These are phyloP conservation scores for Phyllosticta capitalensis DNA, from an alignment of 2,329 filamentous ascomycete species.

Conservation along the genomic window DNA sequence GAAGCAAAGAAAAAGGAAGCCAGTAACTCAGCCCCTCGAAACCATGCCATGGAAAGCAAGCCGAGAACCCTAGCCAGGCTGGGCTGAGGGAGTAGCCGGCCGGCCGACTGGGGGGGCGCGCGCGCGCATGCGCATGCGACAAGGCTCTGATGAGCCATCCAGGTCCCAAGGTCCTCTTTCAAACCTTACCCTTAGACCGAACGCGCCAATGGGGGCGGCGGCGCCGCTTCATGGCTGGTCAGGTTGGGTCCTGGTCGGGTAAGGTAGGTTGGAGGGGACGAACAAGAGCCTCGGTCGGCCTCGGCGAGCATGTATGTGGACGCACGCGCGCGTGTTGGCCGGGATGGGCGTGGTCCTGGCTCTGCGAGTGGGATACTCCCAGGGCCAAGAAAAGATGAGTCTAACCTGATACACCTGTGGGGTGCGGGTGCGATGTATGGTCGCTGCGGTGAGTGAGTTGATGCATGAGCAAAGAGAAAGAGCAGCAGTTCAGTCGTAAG, in stretches of 20 bases:
- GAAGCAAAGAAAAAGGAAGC: neutral
- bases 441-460: neutral
- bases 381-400: neutral
- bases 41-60: neutral
- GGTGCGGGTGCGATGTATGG: neutral
- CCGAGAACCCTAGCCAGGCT: neutral
- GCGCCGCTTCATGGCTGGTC: neutral
- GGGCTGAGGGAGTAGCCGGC: neutral
- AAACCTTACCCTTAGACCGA: slow-evolving; percentile 8
- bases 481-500: too few relatives aligned
- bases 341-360: neutral
- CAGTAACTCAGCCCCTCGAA: neutral
- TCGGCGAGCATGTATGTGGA: neutral
- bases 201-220: slow-evolving; percentile 4
- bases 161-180: neutral
- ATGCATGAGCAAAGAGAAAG: too few relatives aligned
- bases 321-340: neutral
- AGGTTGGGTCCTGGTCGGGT: neutral
- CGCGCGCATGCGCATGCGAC: neutral
- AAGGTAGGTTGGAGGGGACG: neutral
- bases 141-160: neutral
- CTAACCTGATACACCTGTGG: neutral
- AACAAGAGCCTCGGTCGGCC: neutral
- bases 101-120: neutral
- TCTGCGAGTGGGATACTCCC: neutral